Base-by-base conservation (phyloP, 1,284 basidiomycete species). In the Puccinia novopanici region DNA sequence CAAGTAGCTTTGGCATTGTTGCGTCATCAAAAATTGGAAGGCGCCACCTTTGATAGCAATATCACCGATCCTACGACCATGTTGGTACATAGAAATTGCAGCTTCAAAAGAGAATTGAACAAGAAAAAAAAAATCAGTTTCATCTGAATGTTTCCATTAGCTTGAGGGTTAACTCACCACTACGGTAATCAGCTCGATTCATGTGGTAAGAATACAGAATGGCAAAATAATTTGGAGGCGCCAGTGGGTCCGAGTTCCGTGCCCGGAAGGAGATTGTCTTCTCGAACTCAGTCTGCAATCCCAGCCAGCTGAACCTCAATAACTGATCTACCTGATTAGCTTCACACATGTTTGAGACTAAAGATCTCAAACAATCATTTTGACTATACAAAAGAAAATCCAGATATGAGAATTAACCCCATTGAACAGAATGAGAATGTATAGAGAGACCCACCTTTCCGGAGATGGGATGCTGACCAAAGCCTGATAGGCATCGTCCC, bases 191-290 rank as follows among this genome's bases (percentile, higher is more conserved):
- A 48, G 92, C 92, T 85, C 92, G 88, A 75, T 89, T 89, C 82
- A 92, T 90, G 86, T 94, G 92, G 93, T 95, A 99, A 70, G 94
- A 92, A 87, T 98, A 98, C n/a, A 99, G 87, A 81, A 99, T 93
- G 83, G 91, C 90, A 72, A 94, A 93, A 88, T 98, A 99, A 85
- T 92, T 92, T 0, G 95, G 95, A 61, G 88, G 89, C 59, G 91
- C 88, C 74, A 93, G 89, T 65, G 96, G 94, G 87, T 98, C 93
- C 27, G 92, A 92, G 86, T 98, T 97, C 82, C 95, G 90, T 13
- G 94, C 94, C 86, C 98, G 97, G 89, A 97, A 98, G 57, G 92
- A 90, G 68, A 99, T 88, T 24, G 92, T 91, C 75, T 90, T 91
- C 87, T 98, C 95, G 37, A 99, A 92, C 84, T 97, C 93, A 79